A percentile compares a stretch with the other conserved stretches of the same genome.
These are phyloP conservation scores for Pyrenula massariospora DNA, from an alignment of 495 filamentous ascomycete species.

Conservation along the genomic window DNA sequence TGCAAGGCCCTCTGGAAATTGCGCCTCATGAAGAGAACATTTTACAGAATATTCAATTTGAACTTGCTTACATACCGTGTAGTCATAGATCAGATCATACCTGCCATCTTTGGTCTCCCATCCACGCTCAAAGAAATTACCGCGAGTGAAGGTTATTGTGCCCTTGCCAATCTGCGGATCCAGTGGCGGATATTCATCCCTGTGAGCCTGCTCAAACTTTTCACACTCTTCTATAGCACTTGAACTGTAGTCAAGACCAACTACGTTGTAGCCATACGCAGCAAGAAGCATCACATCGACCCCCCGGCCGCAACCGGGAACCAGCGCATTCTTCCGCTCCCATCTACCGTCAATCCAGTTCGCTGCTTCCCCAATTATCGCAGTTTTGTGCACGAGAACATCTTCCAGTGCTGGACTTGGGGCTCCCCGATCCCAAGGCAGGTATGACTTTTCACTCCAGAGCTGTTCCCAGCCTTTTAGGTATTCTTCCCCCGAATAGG, in stretches of 20 bases:
- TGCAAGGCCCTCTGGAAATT: too few relatives aligned
- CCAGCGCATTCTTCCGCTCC: constrained; percentile 37
- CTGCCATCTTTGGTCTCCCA: constrained; percentile 40
- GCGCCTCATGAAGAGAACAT: too few relatives aligned
- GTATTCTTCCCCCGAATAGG: constrained; percentile 19
- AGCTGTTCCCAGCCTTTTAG: constrained; percentile 46
- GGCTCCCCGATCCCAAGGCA: constrained; percentile 59
- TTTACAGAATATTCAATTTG: too few relatives aligned
- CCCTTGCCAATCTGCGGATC: constrained; percentile 38
- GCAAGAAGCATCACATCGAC: constrained; percentile 64
- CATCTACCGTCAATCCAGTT: constrained; percentile 11
- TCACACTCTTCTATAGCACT: constrained; percentile 43
- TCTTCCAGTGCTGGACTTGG: constrained; percentile 60
- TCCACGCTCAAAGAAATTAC: constrained; percentile 62
- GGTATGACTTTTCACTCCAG: constrained; percentile 35
- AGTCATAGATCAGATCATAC: constrained; percentile 79
- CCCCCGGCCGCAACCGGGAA: constrained; percentile 67
- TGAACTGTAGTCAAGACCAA: constrained; percentile 56
- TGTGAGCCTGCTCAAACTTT: constrained; percentile 26
- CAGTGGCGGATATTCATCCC: constrained; percentile 31
- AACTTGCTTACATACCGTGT: constrained; percentile 68
- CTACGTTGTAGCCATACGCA: constrained; percentile 59
- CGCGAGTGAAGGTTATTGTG: constrained; percentile 43
- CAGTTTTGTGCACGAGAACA: constrained; percentile 32
- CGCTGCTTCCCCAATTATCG: constrained; percentile 24